Conservation (phyloP, 139 green algal species). For the Closterium sp. region DNA sequence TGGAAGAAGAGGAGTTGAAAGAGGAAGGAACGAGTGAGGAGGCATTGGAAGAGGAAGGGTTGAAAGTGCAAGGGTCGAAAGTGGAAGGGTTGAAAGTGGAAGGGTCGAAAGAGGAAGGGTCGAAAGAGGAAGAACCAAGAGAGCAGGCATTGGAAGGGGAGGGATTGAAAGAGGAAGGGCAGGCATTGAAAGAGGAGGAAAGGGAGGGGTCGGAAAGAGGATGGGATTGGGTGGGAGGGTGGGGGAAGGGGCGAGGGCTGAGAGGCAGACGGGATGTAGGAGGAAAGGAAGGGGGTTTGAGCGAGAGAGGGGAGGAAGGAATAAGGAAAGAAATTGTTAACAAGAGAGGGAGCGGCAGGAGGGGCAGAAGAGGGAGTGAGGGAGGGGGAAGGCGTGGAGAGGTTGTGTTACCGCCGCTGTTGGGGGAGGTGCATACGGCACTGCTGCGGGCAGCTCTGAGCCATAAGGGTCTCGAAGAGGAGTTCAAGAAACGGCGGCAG, state of each 20-base stretch:
- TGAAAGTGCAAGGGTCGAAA: too few relatives aligned
- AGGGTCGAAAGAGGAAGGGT: too few relatives aligned
- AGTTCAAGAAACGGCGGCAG: constrained; percentile 12
- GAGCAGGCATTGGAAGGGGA: too few relatives aligned
- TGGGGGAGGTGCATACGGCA: constrained; percentile 37
- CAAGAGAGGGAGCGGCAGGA: not conserved
- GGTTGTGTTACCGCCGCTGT: constrained; percentile 3
- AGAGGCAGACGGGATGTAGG: not conserved
- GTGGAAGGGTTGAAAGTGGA: too few relatives aligned
- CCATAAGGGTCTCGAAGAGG: not conserved
- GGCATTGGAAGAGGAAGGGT: too few relatives aligned
- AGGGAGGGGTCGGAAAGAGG: not conserved
- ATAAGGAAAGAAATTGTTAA: too few relatives aligned
- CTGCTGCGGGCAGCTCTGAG: constrained; percentile 22
- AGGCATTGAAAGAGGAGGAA: not conserved
- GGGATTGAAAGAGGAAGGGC: not conserved
- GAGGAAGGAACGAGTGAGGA: too few relatives aligned
- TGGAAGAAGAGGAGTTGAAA: too few relatives aligned
- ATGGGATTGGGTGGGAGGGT: not conserved
- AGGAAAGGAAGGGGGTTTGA: not conserved
- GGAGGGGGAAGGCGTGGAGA: not conserved
- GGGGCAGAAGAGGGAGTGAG: not conserved
- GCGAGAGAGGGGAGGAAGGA: not conserved
- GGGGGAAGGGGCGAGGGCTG: not conserved
- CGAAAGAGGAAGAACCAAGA: too few relatives aligned